A percentile compares a stretch with the other conserved stretches of the same genome.
These are phyloP conservation scores for Penicillium maclennaniae DNA, from an alignment of 495 filamentous ascomycete species.

Conservation along the genomic window DNA sequence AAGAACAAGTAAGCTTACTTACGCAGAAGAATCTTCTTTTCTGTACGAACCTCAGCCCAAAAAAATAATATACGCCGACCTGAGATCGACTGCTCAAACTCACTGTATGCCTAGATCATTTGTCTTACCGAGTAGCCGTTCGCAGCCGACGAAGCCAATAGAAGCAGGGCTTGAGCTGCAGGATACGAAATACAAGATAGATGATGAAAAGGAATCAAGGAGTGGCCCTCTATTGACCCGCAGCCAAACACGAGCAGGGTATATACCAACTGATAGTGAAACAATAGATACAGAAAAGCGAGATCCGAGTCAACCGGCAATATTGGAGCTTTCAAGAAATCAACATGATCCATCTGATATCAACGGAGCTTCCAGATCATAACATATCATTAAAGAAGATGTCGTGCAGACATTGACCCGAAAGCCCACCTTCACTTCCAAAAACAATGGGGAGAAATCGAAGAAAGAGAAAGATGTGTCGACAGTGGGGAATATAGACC, in stretches of 20 bases:
- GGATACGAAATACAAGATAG: no score
- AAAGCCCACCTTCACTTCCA: conserved; percentile 9
- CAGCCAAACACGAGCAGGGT: not conserved
- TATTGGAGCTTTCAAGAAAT: conserved; percentile 7
- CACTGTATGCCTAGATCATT: not conserved
- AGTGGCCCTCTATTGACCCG: conserved; percentile 12
- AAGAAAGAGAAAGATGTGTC: conserved; percentile 1
- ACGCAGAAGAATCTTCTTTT: not conserved
- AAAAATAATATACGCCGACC: not conserved
- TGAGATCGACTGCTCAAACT: not conserved
- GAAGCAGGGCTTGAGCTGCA: not conserved
- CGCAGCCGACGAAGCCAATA: not conserved
- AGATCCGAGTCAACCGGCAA: conserved; percentile 1
- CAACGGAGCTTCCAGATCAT: conserved; percentile 15
- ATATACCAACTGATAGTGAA: conserved; percentile 8
- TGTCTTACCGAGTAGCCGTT: not conserved
- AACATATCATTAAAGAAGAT: conserved; percentile 26
- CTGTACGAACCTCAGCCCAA: not conserved
- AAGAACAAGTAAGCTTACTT: not conserved
- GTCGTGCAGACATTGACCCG: conserved; percentile 20
- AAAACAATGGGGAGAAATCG: conserved; percentile 5
- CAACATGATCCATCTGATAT: conserved; percentile 7
- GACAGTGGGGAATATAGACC: conserved; percentile 15
- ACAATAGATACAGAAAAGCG: conserved; percentile 20
- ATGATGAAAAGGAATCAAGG: no score